Conservation (phyloP, 106 monocot species). For the Dioscorea dumetorum region DNA sequence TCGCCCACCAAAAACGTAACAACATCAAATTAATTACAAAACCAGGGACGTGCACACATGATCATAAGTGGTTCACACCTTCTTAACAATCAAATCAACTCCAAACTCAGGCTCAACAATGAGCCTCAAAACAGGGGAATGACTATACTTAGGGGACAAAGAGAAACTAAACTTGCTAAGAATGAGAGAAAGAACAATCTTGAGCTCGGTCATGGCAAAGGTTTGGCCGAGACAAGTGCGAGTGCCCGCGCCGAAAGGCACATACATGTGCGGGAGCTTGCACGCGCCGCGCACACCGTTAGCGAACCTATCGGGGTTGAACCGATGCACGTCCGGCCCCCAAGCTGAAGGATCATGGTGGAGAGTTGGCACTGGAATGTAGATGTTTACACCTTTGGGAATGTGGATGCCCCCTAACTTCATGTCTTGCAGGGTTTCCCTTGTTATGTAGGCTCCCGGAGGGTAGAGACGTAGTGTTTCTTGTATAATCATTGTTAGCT, state of each 20-base stretch:
- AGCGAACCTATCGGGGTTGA: slow-evolving; percentile 59
- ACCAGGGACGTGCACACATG: no score
- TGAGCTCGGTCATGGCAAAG: slow-evolving; percentile 62
- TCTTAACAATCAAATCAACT: slow-evolving; percentile 39
- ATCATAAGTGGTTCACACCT: slow-evolving; percentile 7
- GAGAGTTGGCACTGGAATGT: slow-evolving; percentile 29
- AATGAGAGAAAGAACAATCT: slow-evolving; percentile 50
- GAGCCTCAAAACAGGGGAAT: slow-evolving; percentile 47
- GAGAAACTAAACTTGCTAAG: slow-evolving; percentile 45
- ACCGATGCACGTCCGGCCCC: slow-evolving; percentile 57
- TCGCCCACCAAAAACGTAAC: no score
- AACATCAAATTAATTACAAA: no score
- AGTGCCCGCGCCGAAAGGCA: slow-evolving; percentile 63
- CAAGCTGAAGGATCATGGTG: slow-evolving; percentile 47
- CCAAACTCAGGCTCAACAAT: slow-evolving; percentile 63
- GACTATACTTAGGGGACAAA: slow-evolving; percentile 34
- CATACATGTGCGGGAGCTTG: slow-evolving; percentile 43
- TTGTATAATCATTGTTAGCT: slow-evolving; percentile 61
- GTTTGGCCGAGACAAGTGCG: slow-evolving; percentile 62
- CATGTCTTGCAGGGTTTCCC: slow-evolving; percentile 31
- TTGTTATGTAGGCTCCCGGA: slow-evolving; percentile 13
- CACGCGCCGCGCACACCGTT: slow-evolving; percentile 46
- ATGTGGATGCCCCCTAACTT: slow-evolving; percentile 25
- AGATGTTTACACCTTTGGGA: slow-evolving; percentile 47
- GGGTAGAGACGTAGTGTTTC: slow-evolving; percentile 44